Base-by-base conservation (phyloP, 108 stramenopile species). In the Nitzschia sp. region DNA sequence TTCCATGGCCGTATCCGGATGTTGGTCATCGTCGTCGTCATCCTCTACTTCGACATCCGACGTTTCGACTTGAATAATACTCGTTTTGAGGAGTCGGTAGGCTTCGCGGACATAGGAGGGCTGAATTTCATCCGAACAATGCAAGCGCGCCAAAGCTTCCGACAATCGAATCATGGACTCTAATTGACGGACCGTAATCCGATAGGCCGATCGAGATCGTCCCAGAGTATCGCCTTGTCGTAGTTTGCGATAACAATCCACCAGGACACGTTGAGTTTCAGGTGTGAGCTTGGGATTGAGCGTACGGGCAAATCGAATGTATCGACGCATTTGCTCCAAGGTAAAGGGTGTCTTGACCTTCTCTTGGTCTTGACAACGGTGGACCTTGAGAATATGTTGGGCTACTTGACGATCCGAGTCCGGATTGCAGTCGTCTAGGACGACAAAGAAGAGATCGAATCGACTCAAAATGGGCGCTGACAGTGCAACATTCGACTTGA, bases 391-490 rank as follows among this genome's bases (percentile, higher is more conserved):
- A 79, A 99, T 98, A 78, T 99, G 98, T 50, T 87, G 71, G 34
- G 97, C 97, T 44, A 99, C 97, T 63, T 76, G 84, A 44, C 85
- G 83, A 74, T 99, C 99, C 4, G 93, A 71, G 17, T 87, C 84
- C 15, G 96, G 96, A 63, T 97, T 92, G 66, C 97, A 97, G 64
- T 98, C 99, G 75, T 98, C 99, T 30, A 98, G 68, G 15, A 99
- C 96, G 15, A 99, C 96, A 82, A 98, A 99, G 78, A 99, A 98
- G 45, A 99, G 79, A 86, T 99, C 99, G 73, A 99, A 99, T 45
- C 99, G 88, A 70, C 90, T 92, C 73, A 99, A 86, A 77, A 99
- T 98, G 22, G 99, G 96, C 19, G 98, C 94, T 28, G 88, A 89
- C 46, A 99, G 79, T 38, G 92, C 91, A 29, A 99, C 96, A 72